Conservation (phyloP, 73 alveolate species). For the Uronychia binucleata region DNA sequence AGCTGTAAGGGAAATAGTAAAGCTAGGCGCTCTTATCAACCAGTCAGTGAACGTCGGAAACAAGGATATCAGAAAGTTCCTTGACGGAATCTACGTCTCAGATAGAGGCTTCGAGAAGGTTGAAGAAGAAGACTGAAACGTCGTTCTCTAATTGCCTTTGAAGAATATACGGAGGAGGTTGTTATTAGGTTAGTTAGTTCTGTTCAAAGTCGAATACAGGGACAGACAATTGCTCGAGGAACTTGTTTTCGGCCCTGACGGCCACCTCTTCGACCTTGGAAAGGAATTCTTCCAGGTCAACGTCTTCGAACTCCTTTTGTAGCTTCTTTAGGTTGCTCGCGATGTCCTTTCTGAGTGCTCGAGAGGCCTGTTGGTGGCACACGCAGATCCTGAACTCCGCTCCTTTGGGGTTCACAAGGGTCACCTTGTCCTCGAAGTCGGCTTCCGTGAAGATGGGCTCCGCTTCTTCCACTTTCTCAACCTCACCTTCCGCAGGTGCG, state of each 20-base stretch:
- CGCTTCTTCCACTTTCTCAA: neutral
- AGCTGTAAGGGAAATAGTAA: constrained; percentile 24
- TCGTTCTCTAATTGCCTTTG: neutral
- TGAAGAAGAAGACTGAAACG: constrained; percentile 7
- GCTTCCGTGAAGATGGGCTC: constrained; percentile 38
- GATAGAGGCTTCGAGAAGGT: constrained; percentile 40
- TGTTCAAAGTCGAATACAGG: constrained; percentile 35
- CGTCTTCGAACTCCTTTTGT: constrained; percentile 42
- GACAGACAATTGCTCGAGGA: neutral
- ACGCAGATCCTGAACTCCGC: constrained; percentile 49
- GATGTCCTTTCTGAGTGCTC: constrained; percentile 61
- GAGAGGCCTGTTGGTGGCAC: constrained; percentile 63
- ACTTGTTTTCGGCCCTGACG: constrained; percentile 31
- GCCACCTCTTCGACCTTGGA: constrained; percentile 43
- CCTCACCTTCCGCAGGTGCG: constrained; percentile 9
- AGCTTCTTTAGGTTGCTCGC: constrained; percentile 37
- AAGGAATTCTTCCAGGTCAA: constrained; percentile 55
- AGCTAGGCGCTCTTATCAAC: constrained; percentile 64
- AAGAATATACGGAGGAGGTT: neutral
- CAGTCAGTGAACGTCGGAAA: constrained; percentile 86
- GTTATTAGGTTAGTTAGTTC: constrained; percentile 4
- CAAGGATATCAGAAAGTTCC: constrained; percentile 96
- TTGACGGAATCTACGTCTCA: constrained; percentile 95
- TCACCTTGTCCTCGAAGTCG: constrained; percentile 56
- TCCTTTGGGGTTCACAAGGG: constrained; percentile 52